A percentile compares a stretch with the other conserved stretches of the same genome.
These are phyloP conservation scores for Boletus pseudo-olivaceus DNA, from an alignment of 768 basidiomycete genomes.

Conservation along the genomic window DNA sequence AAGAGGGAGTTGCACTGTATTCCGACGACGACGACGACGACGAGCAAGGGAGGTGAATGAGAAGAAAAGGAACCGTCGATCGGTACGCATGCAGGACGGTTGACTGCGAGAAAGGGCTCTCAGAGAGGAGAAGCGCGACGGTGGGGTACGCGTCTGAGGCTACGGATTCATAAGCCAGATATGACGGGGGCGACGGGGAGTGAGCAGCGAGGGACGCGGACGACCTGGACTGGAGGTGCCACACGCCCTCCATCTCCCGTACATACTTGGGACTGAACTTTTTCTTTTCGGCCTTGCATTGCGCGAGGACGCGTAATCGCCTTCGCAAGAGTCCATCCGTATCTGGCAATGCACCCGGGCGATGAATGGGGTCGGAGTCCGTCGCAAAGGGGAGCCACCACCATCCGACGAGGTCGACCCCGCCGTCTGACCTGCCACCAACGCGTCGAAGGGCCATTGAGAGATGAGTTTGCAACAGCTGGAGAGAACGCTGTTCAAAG, in stretches of 20 bases:
- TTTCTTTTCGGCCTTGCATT: constrained; percentile 90
- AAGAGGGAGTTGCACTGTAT: not conserved
- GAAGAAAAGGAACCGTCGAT: constrained; percentile 73
- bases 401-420: constrained; percentile 87
- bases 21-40: not conserved
- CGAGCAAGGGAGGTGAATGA: constrained; percentile 68
- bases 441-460: constrained; percentile 80
- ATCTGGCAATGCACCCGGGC: constrained; percentile 14
- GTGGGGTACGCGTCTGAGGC: constrained; percentile 5
- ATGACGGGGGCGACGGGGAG: not conserved
- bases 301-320: constrained; percentile 73
- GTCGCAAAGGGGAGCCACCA: constrained; percentile 72
- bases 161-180: not conserved
- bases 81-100: constrained; percentile 68
- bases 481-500: constrained; percentile 70
- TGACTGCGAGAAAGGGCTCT: constrained; percentile 73
- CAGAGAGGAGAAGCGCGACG: constrained; percentile 77
- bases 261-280: constrained; percentile 76
- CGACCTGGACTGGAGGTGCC: constrained; percentile 35
- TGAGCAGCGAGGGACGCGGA: not conserved
- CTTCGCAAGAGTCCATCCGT: constrained; percentile 31
- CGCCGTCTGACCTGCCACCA: constrained; percentile 88
- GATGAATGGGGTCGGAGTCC: not conserved
- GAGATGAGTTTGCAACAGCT: constrained; percentile 56
- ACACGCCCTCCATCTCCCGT: constrained; percentile 89